A percentile compares a stretch with the other conserved stretches of the same genome.
Evolutionary conservation across 352 stramenopile genomes (phyloP).

Genomic region (Phytopythium delawarense): DNA sequence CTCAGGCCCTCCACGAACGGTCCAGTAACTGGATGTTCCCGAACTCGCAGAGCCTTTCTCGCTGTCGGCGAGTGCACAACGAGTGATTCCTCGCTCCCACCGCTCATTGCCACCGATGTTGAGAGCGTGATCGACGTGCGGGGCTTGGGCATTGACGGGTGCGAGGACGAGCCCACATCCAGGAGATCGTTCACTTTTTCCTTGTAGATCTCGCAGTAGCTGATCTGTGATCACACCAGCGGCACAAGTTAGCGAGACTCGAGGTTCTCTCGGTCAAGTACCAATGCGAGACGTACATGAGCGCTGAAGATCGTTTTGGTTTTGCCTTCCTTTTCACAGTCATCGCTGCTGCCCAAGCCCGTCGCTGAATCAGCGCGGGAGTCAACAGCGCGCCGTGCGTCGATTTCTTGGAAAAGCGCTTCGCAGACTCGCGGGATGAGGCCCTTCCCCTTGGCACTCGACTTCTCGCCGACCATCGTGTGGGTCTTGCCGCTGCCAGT

Average conservation of each 20-base stretch:
- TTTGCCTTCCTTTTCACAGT: conserved; percentile 8
- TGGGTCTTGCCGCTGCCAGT: conserved; percentile 82
- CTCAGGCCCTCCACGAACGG: conserved; percentile 84
- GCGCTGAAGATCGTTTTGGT: conserved; percentile 43
- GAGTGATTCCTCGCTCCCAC: conserved; percentile 4
- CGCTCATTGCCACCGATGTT: conserved; percentile 4
- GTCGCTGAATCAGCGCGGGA: background rate
- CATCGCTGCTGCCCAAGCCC: conserved; percentile 12
- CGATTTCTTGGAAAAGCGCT: conserved; percentile 67
- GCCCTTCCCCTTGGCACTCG: conserved; percentile 39
- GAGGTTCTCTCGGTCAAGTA: background rate
- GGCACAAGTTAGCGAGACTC: background rate
- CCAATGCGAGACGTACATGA: conserved; percentile 14
- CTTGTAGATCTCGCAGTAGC: conserved; percentile 88
- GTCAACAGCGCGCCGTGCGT: conserved; percentile 29
- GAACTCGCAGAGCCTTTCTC: conserved; percentile 51
- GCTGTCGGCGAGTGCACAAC: background rate
- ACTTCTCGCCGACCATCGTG: conserved; percentile 81
- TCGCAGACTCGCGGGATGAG: conserved; percentile 80
- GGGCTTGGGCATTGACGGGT: conserved; percentile 7
- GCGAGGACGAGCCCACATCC: conserved; percentile 16
- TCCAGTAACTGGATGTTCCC: conserved; percentile 78
- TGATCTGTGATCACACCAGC: conserved; percentile 16
- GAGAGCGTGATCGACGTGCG: conserved; percentile 26
- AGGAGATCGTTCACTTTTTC: conserved; percentile 86